Evolutionary conservation across 352 stramenopile species (phyloP), one percentile per base, ranked within the genome.

Genomic region (Saprolegnia diclina): DNA sequence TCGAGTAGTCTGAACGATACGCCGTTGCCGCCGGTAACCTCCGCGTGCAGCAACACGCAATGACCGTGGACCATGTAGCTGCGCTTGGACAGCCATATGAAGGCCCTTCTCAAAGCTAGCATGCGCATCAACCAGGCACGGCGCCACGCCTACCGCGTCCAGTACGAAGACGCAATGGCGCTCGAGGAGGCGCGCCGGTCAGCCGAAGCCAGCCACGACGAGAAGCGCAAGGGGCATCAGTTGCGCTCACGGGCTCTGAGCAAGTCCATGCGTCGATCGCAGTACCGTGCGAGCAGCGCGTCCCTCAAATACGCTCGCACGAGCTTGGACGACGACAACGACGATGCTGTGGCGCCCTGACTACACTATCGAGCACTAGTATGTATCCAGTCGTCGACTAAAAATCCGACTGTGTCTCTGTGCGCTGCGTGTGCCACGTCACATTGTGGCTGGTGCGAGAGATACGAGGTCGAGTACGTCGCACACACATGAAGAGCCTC

Each of bases 71-170:
- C n/a, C n/a, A 75, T 78, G 26, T 81, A 79, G 13, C 89, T 91
- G 29, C 80, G 83, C 16, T 69, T 91, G 24, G 83, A 91, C 68
- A 89, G 82, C 11, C 70, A 71, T 45, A 91, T 90, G 80, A 91
- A 91, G 69, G 85, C 73, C 68, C 88, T 80, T 0, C 83, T 91
- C 56, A 79, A 79, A 24, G 71, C 78, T 65, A 91, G 82, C 69
- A 90, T 91, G 82, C 83, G 82, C 48, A 89, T 90, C 67, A 91
- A 90, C 64, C 76, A 79, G 37, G 85, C 79, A 32, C 82, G 83
- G 48, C 89, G 77, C 45, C 76, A 85, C n/a, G 80, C 82, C 19
- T 81, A 91, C 53, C 71, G 89, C 1, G 79, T 89, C 14, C 83
- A 89, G 40, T 88, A 85, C 68, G 82, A 86, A 26, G 83, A 90